Evolutionary conservation across 2,329 filamentous ascomycete genomes (phyloP).

Genomic region (Nemania sp.): DNA sequence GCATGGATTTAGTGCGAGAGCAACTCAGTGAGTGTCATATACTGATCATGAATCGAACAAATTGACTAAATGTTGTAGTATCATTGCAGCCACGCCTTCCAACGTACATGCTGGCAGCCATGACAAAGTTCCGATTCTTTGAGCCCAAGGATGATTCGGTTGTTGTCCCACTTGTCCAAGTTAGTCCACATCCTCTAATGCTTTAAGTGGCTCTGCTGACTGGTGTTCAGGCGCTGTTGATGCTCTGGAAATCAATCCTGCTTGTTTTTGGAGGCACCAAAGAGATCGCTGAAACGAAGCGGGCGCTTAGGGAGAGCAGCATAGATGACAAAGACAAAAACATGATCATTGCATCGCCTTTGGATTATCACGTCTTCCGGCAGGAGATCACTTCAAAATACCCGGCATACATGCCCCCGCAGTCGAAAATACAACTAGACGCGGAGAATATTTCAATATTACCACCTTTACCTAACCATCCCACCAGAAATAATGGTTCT

Average conservation of each 20-base stretch:
- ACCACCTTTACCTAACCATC: slow-evolving; percentile 83
- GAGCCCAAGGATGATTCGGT: slow-evolving; percentile 37
- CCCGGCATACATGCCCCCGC: slow-evolving; percentile 92
- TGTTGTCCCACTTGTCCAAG: slow-evolving; percentile 70
- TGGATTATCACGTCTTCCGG: slow-evolving; percentile 96
- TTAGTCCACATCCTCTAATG: slow-evolving; percentile 52
- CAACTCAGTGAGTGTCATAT: slow-evolving; percentile 62
- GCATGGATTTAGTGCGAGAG: slow-evolving; percentile 59
- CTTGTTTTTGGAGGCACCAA: slow-evolving; percentile 84
- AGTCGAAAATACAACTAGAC: slow-evolving; percentile 84
- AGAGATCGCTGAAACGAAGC: slow-evolving; percentile 80
- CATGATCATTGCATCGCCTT: slow-evolving; percentile 90
- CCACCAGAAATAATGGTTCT: slow-evolving; percentile 69
- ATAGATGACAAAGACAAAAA: slow-evolving; percentile 74
- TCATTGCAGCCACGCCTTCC: slow-evolving; percentile 75
- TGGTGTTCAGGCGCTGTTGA: slow-evolving; percentile 73
- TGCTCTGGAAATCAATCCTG: slow-evolving; percentile 93
- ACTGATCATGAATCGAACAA: not conserved
- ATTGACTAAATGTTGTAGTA: slow-evolving; percentile 55
- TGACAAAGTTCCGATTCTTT: slow-evolving; percentile 71
- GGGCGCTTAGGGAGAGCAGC: slow-evolving; percentile 72
- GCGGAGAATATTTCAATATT: slow-evolving; percentile 91
- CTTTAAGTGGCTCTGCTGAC: not conserved
- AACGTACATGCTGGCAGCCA: slow-evolving; percentile 76
- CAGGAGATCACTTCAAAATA: slow-evolving; percentile 99